A percentile compares a stretch with the other conserved stretches of the same genome.
These are phyloP conservation scores for Curvularia lunata DNA, from an alignment of 2,329 filamentous ascomycete genomes.

Conservation along the genomic window DNA sequence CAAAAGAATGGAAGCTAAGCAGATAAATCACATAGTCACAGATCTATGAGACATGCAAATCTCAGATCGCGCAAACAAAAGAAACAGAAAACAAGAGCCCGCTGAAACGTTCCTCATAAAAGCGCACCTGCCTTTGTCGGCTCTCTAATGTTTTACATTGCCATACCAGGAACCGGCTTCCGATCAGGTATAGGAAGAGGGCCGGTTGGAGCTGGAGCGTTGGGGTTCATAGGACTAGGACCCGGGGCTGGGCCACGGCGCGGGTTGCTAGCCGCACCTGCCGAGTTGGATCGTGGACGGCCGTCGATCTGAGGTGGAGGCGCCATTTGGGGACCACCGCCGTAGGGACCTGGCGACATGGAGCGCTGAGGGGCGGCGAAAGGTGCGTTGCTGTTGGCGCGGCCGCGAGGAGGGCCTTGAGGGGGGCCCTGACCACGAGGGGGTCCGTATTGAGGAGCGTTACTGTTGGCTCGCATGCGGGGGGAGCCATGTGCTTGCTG, in stretches of 20 bases:
- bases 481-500: conserved; percentile 32
- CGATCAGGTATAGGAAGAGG: conserved; percentile 44
- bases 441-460: conserved; percentile 4
- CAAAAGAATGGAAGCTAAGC: conserved; percentile 17
- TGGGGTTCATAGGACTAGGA: conserved; percentile 49
- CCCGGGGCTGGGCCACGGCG: conserved; percentile 42
- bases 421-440: conserved; percentile 36
- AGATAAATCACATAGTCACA: conserved; percentile 18
- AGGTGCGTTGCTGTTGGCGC: conserved; percentile 49
- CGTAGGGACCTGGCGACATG: conserved; percentile 50
- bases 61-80: conserved; percentile 9
- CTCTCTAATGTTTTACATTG: conserved; percentile 39
- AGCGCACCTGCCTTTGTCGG: conserved; percentile 9
- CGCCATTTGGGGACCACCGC: conserved; percentile 42
- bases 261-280: conserved; percentile 36
- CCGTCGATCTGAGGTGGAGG: conserved; percentile 41
- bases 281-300: conserved; percentile 49
- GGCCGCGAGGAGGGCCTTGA: conserved; percentile 35
- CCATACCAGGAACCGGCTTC: conserved; percentile 58
- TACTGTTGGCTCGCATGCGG: conserved; percentile 25
- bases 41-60: conserved; percentile 8
- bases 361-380: conserved; percentile 46
- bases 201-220: conserved; percentile 9
- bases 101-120: conserved; percentile 37
- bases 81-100: conserved; percentile 20